These are phyloP conservation scores for Aspergillus affinis DNA, from an alignment of 495 filamentous ascomycete genomes.

Conservation along the genomic window DNA sequence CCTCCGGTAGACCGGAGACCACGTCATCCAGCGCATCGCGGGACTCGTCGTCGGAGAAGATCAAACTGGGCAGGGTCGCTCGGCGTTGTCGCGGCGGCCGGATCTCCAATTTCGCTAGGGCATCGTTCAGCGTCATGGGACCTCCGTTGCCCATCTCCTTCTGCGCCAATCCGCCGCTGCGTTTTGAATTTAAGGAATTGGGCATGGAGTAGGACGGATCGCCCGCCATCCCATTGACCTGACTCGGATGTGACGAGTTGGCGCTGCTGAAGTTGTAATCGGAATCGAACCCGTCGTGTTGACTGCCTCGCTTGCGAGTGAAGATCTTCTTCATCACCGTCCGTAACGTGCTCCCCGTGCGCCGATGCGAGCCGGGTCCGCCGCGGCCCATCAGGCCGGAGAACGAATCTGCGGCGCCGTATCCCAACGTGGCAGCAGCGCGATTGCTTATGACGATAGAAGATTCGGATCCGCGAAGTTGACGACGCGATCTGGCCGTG, in stretches of 20 bases:
- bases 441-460: constrained; percentile 12
- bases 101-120: constrained; percentile 23
- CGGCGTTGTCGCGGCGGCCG: constrained; percentile 33
- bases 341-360: constrained; percentile 45
- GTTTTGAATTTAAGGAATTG: constrained; percentile 27
- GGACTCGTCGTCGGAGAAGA: constrained; percentile 42
- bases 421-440: constrained; percentile 5
- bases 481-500: constrained; percentile 13
- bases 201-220: constrained; percentile 19
- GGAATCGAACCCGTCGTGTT: constrained; percentile 35
- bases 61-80: constrained; percentile 45
- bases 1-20: constrained; percentile 2
- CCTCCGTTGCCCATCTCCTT: constrained; percentile 17
- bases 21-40: constrained; percentile 29
- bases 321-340: constrained; percentile 52
- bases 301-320: constrained; percentile 42
- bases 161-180: constrained; percentile 28
- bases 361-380: constrained; percentile 35
- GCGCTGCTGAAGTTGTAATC: constrained; percentile 16
- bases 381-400: constrained; percentile 22
- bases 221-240: neutral
- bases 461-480: constrained; percentile 8
- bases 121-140: constrained; percentile 24
- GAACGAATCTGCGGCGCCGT: constrained; percentile 17
- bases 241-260: neutral